Conservation (phyloP, 129 eudicot species). For the Artemisia tridentata region DNA sequence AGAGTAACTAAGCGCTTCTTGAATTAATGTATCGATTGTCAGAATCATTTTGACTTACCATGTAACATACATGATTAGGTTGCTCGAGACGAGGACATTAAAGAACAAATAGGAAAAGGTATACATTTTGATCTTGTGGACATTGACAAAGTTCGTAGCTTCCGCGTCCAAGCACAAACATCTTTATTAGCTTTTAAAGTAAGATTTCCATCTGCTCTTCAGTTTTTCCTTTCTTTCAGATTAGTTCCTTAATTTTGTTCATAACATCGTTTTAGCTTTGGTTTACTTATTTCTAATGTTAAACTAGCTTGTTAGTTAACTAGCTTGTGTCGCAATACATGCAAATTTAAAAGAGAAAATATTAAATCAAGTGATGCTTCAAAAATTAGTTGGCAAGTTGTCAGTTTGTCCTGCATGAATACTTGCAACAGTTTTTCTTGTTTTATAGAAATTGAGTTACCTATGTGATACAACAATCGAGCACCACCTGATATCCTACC, state of each 20-base stretch:
- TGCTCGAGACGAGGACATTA: constrained; percentile 77
- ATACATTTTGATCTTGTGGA: constrained; percentile 83
- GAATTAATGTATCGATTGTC: background rate
- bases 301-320: no score
- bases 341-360: no score
- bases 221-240: background rate
- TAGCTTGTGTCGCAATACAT: no score
- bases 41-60: background rate
- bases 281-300: no score
- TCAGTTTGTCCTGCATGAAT: no score
- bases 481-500: no score
- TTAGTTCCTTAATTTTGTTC: background rate
- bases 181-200: constrained; percentile 71
- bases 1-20: background rate
- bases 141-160: constrained; percentile 75
- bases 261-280: no score
- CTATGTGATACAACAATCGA: no score
- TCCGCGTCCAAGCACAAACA: constrained; percentile 72
- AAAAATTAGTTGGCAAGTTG: no score
- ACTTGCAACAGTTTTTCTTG: no score
- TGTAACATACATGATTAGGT: constrained; percentile 41
- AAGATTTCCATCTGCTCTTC: background rate
- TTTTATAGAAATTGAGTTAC: no score
- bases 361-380: no score
- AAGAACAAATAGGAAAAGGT: constrained; percentile 68